Evolutionary conservation across 2,329 filamentous ascomycete genomes (phyloP), one percentile per base, ranked within the genome.

Genomic region (Rutstroemia sydowiana): DNA sequence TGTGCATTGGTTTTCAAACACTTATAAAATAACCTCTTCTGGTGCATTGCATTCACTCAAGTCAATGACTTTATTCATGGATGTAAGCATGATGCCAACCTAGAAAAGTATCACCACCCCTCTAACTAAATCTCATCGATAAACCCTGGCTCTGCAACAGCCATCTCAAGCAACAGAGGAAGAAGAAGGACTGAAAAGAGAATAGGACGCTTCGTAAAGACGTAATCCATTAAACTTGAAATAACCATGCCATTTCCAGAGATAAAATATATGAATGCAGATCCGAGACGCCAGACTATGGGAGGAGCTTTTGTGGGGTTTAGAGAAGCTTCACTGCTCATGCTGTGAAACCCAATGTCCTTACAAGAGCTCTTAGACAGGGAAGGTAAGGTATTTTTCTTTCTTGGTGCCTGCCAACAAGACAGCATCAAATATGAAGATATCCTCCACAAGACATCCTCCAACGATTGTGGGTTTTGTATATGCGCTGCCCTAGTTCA

Each of bases 261-360:
- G 36, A 43, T 53, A 42, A 40, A 55, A 54, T 36, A 45, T 47
- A 23, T 41, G 53, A 47, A 52, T 53, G 45, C 52, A 53, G 13
- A 54, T 48, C 55, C 55, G 37, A 52, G 54, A 60, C 60, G 60
- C 61, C 61, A 53, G 50, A 56, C 52, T 51, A 58, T 56, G 57
- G 46, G 54, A n/a, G n/a, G 54, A 62, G 55, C 58, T 58, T 53
- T 57, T 32, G 30, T 55, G 52, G 21, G 40, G 50, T 45, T 61
- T 61, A 61, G 63, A 64, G 61, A 59, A 62, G 57, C 13, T 37
- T 48, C 56, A 57, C 52, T 58, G 55, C 58, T 58, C 58, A 47
- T 23, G 54, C 51, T 13, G 30, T 32, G 30, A 32, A 52, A 53
- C 59, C 58, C 62, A 62, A 63, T 63, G 57, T 64, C 59, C 59